Conservation (phyloP, 2,329 filamentous ascomycete genomes). For the Phialophora chinensis region DNA sequence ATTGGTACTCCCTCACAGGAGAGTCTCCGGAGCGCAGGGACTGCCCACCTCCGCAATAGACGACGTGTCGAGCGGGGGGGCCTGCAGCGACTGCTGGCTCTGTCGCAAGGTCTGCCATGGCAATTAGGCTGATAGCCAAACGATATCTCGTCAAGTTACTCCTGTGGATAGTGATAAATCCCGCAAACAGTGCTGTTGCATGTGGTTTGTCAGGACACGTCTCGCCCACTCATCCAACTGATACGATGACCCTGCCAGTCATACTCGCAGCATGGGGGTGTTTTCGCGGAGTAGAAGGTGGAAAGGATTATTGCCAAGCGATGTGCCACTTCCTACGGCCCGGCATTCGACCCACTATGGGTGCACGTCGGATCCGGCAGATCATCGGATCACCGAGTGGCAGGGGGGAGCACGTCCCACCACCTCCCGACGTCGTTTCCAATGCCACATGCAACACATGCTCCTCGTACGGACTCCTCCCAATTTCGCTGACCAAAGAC, state of each 20-base stretch:
- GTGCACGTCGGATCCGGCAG: conserved; percentile 5
- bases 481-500: conserved; percentile 12
- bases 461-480: not conserved
- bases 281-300: conserved; percentile 1
- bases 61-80: conserved; percentile 59
- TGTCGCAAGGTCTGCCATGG: conserved; percentile 41
- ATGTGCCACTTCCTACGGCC: conserved; percentile 2
- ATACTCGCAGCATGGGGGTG: conserved; percentile 8
- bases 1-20: conserved; percentile 9
- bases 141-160: conserved; percentile 27
- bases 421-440: conserved; percentile 1
- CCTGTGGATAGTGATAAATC: conserved; percentile 25
- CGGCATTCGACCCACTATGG: conserved; percentile 2
- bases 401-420: not conserved
- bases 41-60: conserved; percentile 66
- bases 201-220: conserved; percentile 26
- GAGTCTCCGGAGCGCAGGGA: conserved; percentile 5
- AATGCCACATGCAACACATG: conserved; percentile 15
- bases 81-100: conserved; percentile 42
- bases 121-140: conserved; percentile 28
- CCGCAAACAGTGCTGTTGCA: conserved; percentile 26
- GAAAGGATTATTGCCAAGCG: conserved; percentile 14
- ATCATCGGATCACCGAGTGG: conserved; percentile 15
- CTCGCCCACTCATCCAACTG: conserved; percentile 14
- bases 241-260: conserved; percentile 12